Percentiles rank a stretch among this genome's conserved stretches.
Evolutionary conservation across 1,284 basidiomycete genomes (phyloP).

Genomic region (Cutaneotrichosporon mucoides): DNA sequence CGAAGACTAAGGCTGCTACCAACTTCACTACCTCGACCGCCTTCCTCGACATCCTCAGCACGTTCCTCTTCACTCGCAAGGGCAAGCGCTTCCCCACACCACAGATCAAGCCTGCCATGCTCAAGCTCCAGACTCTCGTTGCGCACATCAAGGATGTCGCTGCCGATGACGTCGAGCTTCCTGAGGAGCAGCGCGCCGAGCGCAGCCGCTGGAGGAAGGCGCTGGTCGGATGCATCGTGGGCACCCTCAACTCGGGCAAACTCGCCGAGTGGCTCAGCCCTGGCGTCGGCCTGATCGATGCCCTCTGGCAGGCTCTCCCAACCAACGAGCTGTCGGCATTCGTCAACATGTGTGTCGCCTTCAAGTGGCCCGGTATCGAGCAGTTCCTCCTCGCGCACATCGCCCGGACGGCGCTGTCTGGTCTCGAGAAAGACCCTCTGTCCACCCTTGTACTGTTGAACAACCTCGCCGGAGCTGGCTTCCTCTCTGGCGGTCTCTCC

Average conservation of each 20-base stretch:
- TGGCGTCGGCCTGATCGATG: constrained; percentile 45
- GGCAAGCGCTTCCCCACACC: constrained; percentile 53
- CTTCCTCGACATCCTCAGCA: constrained; percentile 36
- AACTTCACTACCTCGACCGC: constrained; percentile 12
- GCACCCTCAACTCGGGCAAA: constrained; percentile 41
- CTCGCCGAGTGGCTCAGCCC: constrained; percentile 49
- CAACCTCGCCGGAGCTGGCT: constrained; percentile 40
- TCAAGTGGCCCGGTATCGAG: constrained; percentile 48
- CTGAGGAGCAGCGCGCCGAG: constrained; percentile 1
- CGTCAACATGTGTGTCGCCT: constrained; percentile 38
- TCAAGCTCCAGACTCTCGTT: constrained; percentile 27
- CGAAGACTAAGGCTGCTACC: constrained; percentile 4
- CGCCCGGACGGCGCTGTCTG: constrained; percentile 27
- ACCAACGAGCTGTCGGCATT: constrained; percentile 38
- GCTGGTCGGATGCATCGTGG: constrained; percentile 32
- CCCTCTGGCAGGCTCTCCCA: constrained; percentile 35
- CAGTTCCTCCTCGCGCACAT: constrained; percentile 45
- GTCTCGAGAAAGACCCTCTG: constrained; percentile 32
- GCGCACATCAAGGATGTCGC: constrained; percentile 12
- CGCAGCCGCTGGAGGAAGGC: constrained; percentile 26
- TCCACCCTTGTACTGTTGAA: constrained; percentile 43
- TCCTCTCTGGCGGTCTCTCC: constrained; percentile 39
- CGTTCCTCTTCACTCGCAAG: constrained; percentile 52
- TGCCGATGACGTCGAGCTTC: constrained; percentile 2
- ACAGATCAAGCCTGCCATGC: constrained; percentile 48